A percentile compares a stretch with the other conserved stretches of the same genome.
Conservation (phyloP, 345 rosid genomes). For the Excoecaria cochinchinensis region DNA sequence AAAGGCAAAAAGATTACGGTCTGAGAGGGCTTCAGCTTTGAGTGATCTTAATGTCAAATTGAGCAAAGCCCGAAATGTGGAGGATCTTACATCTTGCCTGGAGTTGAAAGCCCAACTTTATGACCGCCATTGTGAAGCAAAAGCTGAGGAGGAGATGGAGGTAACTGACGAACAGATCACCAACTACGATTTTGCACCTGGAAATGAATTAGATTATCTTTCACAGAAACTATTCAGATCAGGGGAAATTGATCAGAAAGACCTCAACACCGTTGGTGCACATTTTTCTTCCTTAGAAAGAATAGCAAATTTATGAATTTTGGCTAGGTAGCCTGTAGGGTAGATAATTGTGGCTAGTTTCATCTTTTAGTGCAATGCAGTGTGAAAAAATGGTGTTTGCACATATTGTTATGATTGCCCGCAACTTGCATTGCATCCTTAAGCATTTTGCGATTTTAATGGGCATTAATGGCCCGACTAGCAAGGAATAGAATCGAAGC, state of each 20-base stretch:
- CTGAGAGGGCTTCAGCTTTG: constrained; percentile 51
- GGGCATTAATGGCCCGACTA: too few species aligned
- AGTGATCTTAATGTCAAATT: constrained; percentile 65
- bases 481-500: too few species aligned
- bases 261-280: constrained; percentile 37
- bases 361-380: neutral
- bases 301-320: constrained; percentile 44
- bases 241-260: constrained; percentile 59
- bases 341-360: neutral
- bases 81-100: constrained; percentile 69
- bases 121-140: constrained; percentile 18
- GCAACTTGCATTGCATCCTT: too few species aligned
- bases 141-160: constrained; percentile 23
- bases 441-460: too few species aligned
- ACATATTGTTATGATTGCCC: too few species aligned
- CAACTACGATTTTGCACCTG: constrained; percentile 19
- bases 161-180: constrained; percentile 23
- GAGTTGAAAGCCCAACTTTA: constrained; percentile 58
- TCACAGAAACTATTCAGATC: constrained; percentile 41
- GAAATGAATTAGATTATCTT: constrained; percentile 26
- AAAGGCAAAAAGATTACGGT: constrained; percentile 32
- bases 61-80: constrained; percentile 74
- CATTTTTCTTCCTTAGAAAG: constrained; percentile 53
- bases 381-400: neutral
- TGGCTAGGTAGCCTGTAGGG: neutral